Evolutionary conservation across 164 flowering plant species (phyloP).

Genomic region (Berberis vulgaris): DNA sequence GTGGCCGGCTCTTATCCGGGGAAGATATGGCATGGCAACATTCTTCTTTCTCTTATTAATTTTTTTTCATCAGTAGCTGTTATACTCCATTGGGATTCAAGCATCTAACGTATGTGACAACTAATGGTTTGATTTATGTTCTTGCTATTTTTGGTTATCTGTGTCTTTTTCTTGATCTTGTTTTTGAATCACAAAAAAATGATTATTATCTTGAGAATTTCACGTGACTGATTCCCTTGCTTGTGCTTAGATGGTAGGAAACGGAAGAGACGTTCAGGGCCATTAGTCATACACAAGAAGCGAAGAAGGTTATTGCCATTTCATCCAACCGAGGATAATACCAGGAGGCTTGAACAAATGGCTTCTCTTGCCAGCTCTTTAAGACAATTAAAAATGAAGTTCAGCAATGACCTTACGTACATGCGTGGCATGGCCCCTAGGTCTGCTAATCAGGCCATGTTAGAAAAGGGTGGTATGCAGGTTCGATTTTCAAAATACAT

Average conservation of each 20-base stretch:
- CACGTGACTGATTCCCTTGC: not conserved
- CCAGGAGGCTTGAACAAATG: conserved; percentile 73
- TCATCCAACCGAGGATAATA: conserved; percentile 54
- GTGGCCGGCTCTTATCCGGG: too few species aligned
- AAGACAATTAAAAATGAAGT: conserved; percentile 49
- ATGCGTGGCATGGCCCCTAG: conserved; percentile 72
- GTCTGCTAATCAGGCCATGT: conserved; percentile 54
- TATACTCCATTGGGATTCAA: too few species aligned
- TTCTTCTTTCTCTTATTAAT: too few species aligned
- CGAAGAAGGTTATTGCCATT: conserved; percentile 65
- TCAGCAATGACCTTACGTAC: conserved; percentile 75
- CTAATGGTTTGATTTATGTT: too few species aligned
- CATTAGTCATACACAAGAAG: conserved; percentile 51
- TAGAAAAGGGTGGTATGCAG: conserved; percentile 90
- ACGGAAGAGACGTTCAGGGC: conserved; percentile 26
- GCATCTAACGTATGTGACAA: too few species aligned
- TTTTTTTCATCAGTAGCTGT: too few species aligned
- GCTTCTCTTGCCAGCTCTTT: conserved; percentile 84
- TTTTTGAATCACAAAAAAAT: too few species aligned
- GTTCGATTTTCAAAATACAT: conserved; percentile 19
- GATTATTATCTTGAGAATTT: too few species aligned
- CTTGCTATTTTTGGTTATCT: too few species aligned
- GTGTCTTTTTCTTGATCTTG: too few species aligned
- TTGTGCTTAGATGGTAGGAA: conserved; percentile 35
- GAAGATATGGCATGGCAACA: too few species aligned